phyloP scores from a whole-genome alignment of 1,139 yeast genomes.

The Sugiyamaella sp. region DNA sequence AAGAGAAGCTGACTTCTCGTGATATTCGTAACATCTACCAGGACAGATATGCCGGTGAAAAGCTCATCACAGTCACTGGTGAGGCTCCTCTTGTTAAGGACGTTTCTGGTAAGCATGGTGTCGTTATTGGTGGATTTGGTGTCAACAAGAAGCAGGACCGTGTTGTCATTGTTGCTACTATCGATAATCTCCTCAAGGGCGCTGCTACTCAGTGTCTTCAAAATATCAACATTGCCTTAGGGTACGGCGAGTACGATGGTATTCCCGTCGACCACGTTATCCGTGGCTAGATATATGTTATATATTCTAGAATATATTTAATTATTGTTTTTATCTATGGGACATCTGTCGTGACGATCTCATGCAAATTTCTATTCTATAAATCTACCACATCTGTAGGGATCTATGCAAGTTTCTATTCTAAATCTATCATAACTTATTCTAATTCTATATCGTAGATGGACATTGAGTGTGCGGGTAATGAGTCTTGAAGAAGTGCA shows the following conservation, averaged over 20 bases:
- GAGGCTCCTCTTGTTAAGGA: slow-evolving; percentile 93
- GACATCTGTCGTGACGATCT: no score
- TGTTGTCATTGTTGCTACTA: slow-evolving; percentile 91
- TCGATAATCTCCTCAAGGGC: slow-evolving; percentile 94
- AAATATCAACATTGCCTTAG: slow-evolving; percentile 86
- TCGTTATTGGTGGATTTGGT: slow-evolving; percentile 93
- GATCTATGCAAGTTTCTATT: not conserved
- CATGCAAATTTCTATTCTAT: slow-evolving; percentile 7
- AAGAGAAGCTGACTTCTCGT: slow-evolving; percentile 70
- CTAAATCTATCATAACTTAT: slow-evolving; percentile 1
- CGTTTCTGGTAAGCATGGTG: slow-evolving; percentile 91
- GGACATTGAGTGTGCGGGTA: slow-evolving; percentile 15
- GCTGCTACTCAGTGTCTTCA: slow-evolving; percentile 99
- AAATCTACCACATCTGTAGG: no score
- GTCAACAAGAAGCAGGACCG: slow-evolving; percentile 87
- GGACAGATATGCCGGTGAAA: slow-evolving; percentile 86
- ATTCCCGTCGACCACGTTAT: slow-evolving; percentile 57
- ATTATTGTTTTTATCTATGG: not conserved
- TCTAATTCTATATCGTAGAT: slow-evolving; percentile 10
- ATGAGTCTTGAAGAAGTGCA: slow-evolving; percentile 57
- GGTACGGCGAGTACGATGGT: slow-evolving; percentile 93
- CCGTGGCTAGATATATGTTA: slow-evolving; percentile 28
- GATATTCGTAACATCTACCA: slow-evolving; percentile 85
- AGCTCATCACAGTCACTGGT: slow-evolving; percentile 78
- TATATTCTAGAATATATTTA: slow-evolving; percentile 6